Evolutionary conservation across 202 grass and related monocot genomes (phyloP).

Genomic region (Zoysia matrella): DNA sequence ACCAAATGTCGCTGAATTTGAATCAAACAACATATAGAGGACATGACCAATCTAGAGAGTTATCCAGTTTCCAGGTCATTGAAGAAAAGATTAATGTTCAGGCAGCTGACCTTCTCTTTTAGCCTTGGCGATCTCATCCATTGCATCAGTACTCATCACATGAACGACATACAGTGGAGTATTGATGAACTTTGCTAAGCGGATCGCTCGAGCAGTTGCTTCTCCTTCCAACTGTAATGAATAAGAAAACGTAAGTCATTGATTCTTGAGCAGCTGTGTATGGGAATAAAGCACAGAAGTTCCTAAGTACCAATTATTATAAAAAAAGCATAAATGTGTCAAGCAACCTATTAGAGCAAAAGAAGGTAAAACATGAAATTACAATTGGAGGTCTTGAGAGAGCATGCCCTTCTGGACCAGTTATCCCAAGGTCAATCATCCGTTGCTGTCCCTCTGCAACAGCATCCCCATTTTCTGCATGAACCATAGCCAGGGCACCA

Average conservation of each 20-base stretch:
- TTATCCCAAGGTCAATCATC: constrained; percentile 97
- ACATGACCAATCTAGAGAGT: constrained; percentile 6
- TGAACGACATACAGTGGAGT: constrained; percentile 94
- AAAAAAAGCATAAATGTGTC: background rate
- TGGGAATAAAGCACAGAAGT: constrained; percentile 29
- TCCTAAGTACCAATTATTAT: background rate
- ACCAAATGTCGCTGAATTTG: constrained; percentile 12
- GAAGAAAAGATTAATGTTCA: constrained; percentile 21
- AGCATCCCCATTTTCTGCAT: constrained; percentile 96
- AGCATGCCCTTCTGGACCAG: constrained; percentile 96
- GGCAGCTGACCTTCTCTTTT: constrained; percentile 71
- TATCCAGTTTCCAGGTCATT: background rate
- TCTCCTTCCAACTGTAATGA: constrained; percentile 85
- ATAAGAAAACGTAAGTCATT: constrained; percentile 12
- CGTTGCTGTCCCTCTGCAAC: constrained; percentile 85
- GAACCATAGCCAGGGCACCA: constrained; percentile 95
- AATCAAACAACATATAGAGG: constrained; percentile 14
- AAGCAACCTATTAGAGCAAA: constrained; percentile 1
- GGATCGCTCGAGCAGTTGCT: constrained; percentile 91
- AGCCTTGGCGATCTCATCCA: constrained; percentile 97
- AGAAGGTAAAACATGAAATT: constrained; percentile 38
- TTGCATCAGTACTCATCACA: constrained; percentile 95
- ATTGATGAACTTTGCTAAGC: constrained; percentile 81
- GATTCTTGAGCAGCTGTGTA: constrained; percentile 4
- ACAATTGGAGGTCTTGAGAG: constrained; percentile 95